A percentile compares a stretch with the other conserved stretches of the same genome.
Conservation (phyloP, 148 eudicot species). For the Drosera capensis region DNA sequence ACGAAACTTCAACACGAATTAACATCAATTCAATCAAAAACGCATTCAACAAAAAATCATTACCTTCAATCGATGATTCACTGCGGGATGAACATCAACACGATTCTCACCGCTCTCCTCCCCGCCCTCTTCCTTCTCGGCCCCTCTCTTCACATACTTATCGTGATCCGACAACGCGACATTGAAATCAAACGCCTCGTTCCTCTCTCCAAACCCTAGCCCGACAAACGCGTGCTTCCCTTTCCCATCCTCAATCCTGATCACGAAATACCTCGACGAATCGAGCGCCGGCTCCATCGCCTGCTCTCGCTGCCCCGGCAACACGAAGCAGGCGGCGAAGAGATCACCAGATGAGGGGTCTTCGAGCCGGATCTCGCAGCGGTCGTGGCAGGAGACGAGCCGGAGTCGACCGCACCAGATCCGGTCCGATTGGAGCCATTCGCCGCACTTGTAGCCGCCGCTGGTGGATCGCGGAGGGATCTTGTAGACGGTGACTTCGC, state of each 20-base stretch:
- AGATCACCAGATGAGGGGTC: constrained; percentile 84
- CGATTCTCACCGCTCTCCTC: constrained; percentile 23
- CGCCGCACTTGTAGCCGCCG: constrained; percentile 98
- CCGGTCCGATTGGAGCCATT: constrained; percentile 94
- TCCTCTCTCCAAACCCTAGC: constrained; percentile 74
- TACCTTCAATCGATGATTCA: constrained; percentile 88
- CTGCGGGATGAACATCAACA: constrained; percentile 93
- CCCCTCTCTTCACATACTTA: constrained; percentile 71
- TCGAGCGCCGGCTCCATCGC: constrained; percentile 80
- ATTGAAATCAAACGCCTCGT: constrained; percentile 97
- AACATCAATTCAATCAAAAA: background rate
- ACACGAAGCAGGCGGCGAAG: constrained; percentile 76
- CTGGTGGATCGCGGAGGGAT: constrained; percentile 84
- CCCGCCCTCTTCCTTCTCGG: constrained; percentile 31
- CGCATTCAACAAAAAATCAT: background rate
- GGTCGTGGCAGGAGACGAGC: constrained; percentile 57
- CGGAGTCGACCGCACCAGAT: constrained; percentile 97
- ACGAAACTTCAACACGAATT: background rate
- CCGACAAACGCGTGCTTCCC: constrained; percentile 96
- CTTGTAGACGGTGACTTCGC: constrained; percentile 85
- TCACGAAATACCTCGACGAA: constrained; percentile 78
- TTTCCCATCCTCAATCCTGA: constrained; percentile 79
- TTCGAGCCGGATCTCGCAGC: constrained; percentile 91
- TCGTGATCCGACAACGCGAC: constrained; percentile 93
- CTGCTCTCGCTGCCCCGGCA: constrained; percentile 58